Evolutionary conservation across 495 filamentous ascomycete species (phyloP).

Genomic region (Neurospora sp.): DNA sequence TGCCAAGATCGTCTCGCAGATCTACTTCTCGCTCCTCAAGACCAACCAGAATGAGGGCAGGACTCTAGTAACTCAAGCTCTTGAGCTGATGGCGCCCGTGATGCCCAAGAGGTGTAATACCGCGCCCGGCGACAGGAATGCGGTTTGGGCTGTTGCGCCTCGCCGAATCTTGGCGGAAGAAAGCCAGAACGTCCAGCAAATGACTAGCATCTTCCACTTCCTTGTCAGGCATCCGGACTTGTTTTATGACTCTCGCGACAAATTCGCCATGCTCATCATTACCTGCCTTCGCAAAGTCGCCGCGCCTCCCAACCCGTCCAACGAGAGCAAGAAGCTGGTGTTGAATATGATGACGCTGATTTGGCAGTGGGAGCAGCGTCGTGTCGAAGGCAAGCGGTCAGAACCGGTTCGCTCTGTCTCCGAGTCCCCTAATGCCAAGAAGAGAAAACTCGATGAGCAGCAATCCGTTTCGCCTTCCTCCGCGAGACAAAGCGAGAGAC

Average conservation of each 20-base stretch:
- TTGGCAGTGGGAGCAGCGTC: conserved; percentile 84
- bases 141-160: conserved; percentile 81
- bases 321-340: conserved; percentile 86
- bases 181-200: conserved; percentile 90
- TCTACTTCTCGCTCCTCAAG: conserved; percentile 80
- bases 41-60: conserved; percentile 94
- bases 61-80: conserved; percentile 81
- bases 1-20: conserved; percentile 87
- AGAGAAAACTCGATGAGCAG: conserved; percentile 60
- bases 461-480: conserved; percentile 39
- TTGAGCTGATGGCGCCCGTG: conserved; percentile 89
- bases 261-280: conserved; percentile 81
- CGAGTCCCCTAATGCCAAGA: conserved; percentile 64
- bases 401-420: conserved; percentile 38
- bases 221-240: conserved; percentile 84
- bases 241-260: conserved; percentile 90
- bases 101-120: conserved; percentile 62
- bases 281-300: conserved; percentile 83
- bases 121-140: conserved; percentile 36
- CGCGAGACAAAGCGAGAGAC: conserved; percentile 41
- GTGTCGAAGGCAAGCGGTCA: conserved; percentile 46
- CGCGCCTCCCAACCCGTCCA: conserved; percentile 71
- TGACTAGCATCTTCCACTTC: conserved; percentile 96
- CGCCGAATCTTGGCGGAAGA: conserved; percentile 89
- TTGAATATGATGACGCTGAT: conserved; percentile 83